phyloP scores from a whole-genome alignment of 306 rosid species.

The Chamaecrista fasciculata region DNA sequence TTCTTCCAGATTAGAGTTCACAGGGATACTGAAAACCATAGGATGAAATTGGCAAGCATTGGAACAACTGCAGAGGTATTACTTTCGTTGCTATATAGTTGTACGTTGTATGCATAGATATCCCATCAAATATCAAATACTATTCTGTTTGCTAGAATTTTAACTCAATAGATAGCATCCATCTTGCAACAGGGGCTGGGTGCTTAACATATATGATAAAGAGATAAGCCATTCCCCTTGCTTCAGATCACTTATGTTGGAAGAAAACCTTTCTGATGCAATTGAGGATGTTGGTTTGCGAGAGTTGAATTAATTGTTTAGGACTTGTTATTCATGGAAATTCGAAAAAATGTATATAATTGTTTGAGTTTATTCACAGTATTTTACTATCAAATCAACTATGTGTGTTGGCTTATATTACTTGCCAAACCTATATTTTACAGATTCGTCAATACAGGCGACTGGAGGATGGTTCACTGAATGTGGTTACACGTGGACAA shows the following conservation, averaged over 20 bases:
- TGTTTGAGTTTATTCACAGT: conserved; percentile 11
- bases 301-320: conserved; percentile 15
- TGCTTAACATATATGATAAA: conserved; percentile 14
- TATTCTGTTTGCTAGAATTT: background rate
- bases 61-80: conserved; percentile 95
- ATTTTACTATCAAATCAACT: conserved; percentile 18
- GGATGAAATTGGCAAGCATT: conserved; percentile 48
- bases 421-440: conserved; percentile 28
- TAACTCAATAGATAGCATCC: conserved; percentile 5
- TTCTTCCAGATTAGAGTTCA: conserved; percentile 57
- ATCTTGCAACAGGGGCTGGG: background rate
- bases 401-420: conserved; percentile 24
- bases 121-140: conserved; percentile 2
- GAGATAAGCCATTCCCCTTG: background rate
- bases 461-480: conserved; percentile 79
- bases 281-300: conserved; percentile 1
- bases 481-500: conserved; percentile 88
- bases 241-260: conserved; percentile 18
- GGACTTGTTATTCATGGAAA: background rate
- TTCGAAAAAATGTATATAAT: background rate
- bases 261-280: conserved; percentile 18
- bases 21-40: conserved; percentile 38
- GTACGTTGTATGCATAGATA: background rate
- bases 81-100: conserved; percentile 10
- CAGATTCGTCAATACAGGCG: conserved; percentile 85